Evolutionary conservation across 2,329 filamentous ascomycete species (phyloP), one percentile per base, ranked within the genome.

Genomic region (Aureobasidium subglaciale): DNA sequence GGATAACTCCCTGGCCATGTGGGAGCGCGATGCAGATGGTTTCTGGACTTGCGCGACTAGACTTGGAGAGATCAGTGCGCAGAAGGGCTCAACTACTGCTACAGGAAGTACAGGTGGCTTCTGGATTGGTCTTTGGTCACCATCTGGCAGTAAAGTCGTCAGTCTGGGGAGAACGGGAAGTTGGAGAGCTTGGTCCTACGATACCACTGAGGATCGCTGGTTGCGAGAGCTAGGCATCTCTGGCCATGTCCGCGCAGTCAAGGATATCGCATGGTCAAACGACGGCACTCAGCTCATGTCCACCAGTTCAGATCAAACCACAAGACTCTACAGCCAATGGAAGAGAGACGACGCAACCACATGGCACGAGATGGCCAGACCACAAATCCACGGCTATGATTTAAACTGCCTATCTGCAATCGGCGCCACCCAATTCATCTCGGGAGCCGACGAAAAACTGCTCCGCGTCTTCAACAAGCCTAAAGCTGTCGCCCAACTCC

Each of bases 321-420:
- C 92, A 3, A 81, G 93, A 46, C 78, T 97, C 18, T 89, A 92
- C 68, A 86, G 89, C 1, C 76, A 84, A 64, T 97, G 92, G 93
- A 80, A 78, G 58, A 75, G 76, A 27, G 70, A 56, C 5, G 59
- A 69, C 2, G 63, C 66, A 3, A 55, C 60, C 37, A 90, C 89
- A 10, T 99, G 93, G 93, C 92, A 97, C 70, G 93, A 99, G 70
- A 90, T 97, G 76, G 87, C 91, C 1, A 80, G 93, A 48, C 93
- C 93, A 4, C 93, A 99, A 69, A 99, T 99, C 61, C 93, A 99
- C 68, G 93, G 93, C 34, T 99, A 99, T 69, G 92, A 99, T 69
- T 79, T 99, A 55, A 99, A 97, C 75, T 97, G 93, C 69, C 85
- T 97, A 60, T 87, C 90, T 65, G 81, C 84, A 0, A 76, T 96